A percentile compares a stretch with the other conserved stretches of the same genome.
These are phyloP conservation scores for Buddleja alternifolia DNA, from an alignment of 257 asterid genomes.

Conservation along the genomic window DNA sequence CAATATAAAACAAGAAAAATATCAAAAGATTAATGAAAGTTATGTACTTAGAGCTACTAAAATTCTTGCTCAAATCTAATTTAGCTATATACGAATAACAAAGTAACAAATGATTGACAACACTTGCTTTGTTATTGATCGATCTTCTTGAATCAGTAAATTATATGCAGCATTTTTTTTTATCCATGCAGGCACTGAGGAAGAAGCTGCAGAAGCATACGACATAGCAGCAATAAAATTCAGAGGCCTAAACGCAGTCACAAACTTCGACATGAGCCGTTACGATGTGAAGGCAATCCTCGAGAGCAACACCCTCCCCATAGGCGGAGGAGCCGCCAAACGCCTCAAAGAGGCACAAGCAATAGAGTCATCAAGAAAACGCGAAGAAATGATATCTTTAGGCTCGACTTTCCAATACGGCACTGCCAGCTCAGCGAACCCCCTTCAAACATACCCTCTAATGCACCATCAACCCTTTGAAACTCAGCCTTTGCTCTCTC, in stretches of 20 bases:
- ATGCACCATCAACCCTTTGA: constrained; percentile 48
- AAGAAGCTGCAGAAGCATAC: constrained; percentile 97
- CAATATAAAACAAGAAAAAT: no score
- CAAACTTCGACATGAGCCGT: constrained; percentile 90
- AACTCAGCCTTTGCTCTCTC: constrained; percentile 48
- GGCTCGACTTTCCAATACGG: constrained; percentile 59
- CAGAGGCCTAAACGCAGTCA: constrained; percentile 83
- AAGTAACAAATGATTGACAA: no score
- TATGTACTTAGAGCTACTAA: no score
- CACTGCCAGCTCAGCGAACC: constrained; percentile 30
- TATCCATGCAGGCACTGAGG: constrained; percentile 66
- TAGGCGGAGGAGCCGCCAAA: constrained; percentile 88
- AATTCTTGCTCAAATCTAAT: no score
- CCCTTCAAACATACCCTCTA: constrained; percentile 51
- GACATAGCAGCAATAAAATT: constrained; percentile 90
- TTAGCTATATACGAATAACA: no score
- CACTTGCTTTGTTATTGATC: no score
- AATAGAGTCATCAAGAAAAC: constrained; percentile 64
- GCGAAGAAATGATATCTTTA: constrained; percentile 65
- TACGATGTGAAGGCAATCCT: constrained; percentile 87
- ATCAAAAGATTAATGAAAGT: no score
- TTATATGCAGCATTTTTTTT: not conserved
- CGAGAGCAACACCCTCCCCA: constrained; percentile 81
- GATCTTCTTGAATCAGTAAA: no score
- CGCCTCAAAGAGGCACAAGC: constrained; percentile 88